A percentile compares a stretch with the other conserved stretches of the same genome.
phyloP scores from a whole-genome alignment of 805 yeast genomes.

The Wickerhamomyces silvicola region DNA sequence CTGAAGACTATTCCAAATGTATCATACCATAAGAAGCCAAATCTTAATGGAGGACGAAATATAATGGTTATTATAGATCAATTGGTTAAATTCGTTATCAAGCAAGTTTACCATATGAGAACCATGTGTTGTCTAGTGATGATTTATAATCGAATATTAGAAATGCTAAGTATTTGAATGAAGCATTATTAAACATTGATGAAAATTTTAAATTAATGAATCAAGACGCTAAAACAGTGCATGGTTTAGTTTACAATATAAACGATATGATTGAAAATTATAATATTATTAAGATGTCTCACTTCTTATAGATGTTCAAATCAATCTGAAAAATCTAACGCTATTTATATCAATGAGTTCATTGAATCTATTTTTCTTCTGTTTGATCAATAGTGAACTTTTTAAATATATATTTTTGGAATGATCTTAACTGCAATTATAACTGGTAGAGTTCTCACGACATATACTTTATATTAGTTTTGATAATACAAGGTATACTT shows the following conservation, averaged over 20 bases:
- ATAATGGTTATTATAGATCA: conserved; percentile 56
- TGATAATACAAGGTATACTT: neutral
- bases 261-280: too few relatives aligned
- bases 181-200: conserved; percentile 5
- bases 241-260: too few relatives aligned
- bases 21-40: conserved; percentile 33
- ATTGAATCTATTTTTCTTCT: too few relatives aligned
- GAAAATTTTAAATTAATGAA: conserved; percentile 5
- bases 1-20: conserved; percentile 29
- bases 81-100: conserved; percentile 48
- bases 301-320: too few relatives aligned
- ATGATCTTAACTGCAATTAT: too few relatives aligned
- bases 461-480: neutral
- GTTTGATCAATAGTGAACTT: too few relatives aligned
- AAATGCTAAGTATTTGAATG: conserved; percentile 4
- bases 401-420: too few relatives aligned
- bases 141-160: conserved; percentile 2
- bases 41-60: conserved; percentile 70
- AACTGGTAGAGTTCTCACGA: too few relatives aligned
- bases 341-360: too few relatives aligned
- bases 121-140: conserved; percentile 33
- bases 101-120: conserved; percentile 44
- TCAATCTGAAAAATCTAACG: too few relatives aligned
- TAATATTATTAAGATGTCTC: too few relatives aligned
- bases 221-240: too few relatives aligned